Base-by-base conservation (phyloP, 2,329 filamentous ascomycete genomes). In the Aspergillus vadensis region DNA sequence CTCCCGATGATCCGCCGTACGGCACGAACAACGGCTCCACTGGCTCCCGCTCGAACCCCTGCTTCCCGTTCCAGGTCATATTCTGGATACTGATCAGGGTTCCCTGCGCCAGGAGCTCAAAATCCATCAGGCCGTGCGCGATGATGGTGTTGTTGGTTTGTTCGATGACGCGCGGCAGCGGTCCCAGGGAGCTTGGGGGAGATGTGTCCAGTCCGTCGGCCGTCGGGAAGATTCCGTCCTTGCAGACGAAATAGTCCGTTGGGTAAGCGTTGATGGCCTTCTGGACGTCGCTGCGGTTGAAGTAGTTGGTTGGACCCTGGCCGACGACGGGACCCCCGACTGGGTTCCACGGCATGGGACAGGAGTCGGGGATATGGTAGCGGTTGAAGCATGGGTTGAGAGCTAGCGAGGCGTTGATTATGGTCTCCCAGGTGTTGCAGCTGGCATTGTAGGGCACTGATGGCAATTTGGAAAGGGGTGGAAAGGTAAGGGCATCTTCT, bases 361-460 rank as follows among this genome's bases (percentile, higher is more conserved):
- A 94, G 3, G 86, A 89, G 6, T 86, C 88, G 0, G 85, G 85
- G 7, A 93, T 83, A 41, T 90, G 85, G 75, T 92, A 93, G 5
- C 89, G 80, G 72, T 91, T 87, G 77, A 90, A 95, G 79, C 91
- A 94, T 0, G 91, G 91, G 76, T 94, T 94, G 41, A 86, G 74
- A 3, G 79, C 70, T 2, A 77, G 63, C 7, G 83, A 82, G n/a
- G 86, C 87, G 0, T 79, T 67, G 65, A 77, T 77, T 36, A 90
- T 83, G 14, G 82, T 78, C 53, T 81, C 72, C 70, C 82, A 88
- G 15, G 90, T 69, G 48, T 79, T 77, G 71, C 90, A 92, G 3
- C 79, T 81, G 0, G 74, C 73, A 48, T 71, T 66, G 23, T 77
- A 69, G n/a, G 75, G 74, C 10, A 80, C 82, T 0, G 83, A 81